Percentiles rank a stretch among this genome's conserved stretches.
These are phyloP conservation scores for Hibiscus syriacus DNA, from an alignment of 345 rosid species.

Conservation along the genomic window DNA sequence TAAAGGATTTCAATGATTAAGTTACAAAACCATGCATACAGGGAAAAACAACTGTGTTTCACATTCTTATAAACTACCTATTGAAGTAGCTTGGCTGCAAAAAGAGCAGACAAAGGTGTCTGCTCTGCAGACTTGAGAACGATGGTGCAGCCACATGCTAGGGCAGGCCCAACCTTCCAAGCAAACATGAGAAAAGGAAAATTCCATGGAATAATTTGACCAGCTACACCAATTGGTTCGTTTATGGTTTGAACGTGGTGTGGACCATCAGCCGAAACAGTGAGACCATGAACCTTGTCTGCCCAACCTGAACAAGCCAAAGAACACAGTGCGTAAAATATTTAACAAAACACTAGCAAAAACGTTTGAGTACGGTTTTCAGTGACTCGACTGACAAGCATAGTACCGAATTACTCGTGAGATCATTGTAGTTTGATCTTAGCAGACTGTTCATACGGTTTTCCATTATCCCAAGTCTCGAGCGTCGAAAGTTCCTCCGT, in stretches of 20 bases:
- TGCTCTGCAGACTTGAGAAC: slow-evolving; percentile 70
- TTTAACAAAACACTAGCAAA: not conserved
- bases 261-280: slow-evolving; percentile 66
- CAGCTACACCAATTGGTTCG: slow-evolving; percentile 92
- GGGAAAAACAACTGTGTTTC: not conserved
- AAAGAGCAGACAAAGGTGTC: slow-evolving; percentile 62
- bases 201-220: slow-evolving; percentile 97
- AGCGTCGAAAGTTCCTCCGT: slow-evolving; percentile 77
- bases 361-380: slow-evolving; percentile 8
- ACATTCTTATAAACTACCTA: slow-evolving; percentile 32
- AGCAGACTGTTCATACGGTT: slow-evolving; percentile 75
- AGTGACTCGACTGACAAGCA: slow-evolving; percentile 51
- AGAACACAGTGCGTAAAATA: not conserved
- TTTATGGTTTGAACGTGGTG: slow-evolving; percentile 76
- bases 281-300: slow-evolving; percentile 89
- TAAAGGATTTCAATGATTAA: not conserved
- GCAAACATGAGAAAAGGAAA: slow-evolving; percentile 85
- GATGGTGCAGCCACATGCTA: slow-evolving; percentile 58
- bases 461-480: slow-evolving; percentile 93
- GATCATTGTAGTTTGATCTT: slow-evolving; percentile 55
- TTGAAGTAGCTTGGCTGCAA: slow-evolving; percentile 41
- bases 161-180: slow-evolving; percentile 70
- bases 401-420: slow-evolving; percentile 69
- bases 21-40: not conserved
- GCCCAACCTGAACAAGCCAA: slow-evolving; percentile 68